These are phyloP conservation scores for Combretum micranthum DNA, from an alignment of 345 rosid species.

Conservation along the genomic window DNA sequence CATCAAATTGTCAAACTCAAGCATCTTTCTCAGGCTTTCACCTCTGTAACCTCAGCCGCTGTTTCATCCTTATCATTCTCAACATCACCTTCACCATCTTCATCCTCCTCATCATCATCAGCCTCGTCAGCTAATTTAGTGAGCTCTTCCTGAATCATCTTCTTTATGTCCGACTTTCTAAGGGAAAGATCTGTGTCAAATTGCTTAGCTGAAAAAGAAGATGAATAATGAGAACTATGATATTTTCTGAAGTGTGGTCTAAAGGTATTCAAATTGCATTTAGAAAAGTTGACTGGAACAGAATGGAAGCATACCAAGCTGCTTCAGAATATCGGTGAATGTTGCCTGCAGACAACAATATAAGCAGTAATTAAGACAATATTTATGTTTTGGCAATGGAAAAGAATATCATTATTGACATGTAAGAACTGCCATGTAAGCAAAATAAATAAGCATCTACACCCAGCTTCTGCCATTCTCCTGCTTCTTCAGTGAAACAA, in stretches of 20 bases:
- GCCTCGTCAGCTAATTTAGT: conserved; percentile 76
- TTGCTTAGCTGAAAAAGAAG: conserved; percentile 37
- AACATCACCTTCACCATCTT: conserved; percentile 23
- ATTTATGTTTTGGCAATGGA: too few species aligned
- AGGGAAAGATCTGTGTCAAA: conserved; percentile 41
- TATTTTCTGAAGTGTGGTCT: neutral
- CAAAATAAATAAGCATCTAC: too few species aligned
- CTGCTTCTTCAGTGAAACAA: neutral
- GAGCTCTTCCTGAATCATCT: conserved; percentile 85
- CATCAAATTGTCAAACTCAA: neutral
- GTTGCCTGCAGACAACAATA: conserved; percentile 64
- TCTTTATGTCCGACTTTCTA: conserved; percentile 65
- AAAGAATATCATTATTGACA: too few species aligned
- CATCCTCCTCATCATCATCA: conserved; percentile 57
- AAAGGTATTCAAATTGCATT: neutral
- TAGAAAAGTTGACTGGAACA: neutral
- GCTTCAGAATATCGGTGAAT: conserved; percentile 78
- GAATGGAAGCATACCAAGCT: conserved; percentile 48
- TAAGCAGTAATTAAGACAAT: neutral
- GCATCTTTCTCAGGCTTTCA: conserved; percentile 24
- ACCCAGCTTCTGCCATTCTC: too few species aligned
- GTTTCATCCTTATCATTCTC: conserved; percentile 28
- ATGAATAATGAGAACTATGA: neutral
- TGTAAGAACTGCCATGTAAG: too few species aligned
- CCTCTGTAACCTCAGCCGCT: conserved; percentile 16